Evolutionary conservation across 768 basidiomycete species (phyloP).

Genomic region (Naematelia aurantialba): DNA sequence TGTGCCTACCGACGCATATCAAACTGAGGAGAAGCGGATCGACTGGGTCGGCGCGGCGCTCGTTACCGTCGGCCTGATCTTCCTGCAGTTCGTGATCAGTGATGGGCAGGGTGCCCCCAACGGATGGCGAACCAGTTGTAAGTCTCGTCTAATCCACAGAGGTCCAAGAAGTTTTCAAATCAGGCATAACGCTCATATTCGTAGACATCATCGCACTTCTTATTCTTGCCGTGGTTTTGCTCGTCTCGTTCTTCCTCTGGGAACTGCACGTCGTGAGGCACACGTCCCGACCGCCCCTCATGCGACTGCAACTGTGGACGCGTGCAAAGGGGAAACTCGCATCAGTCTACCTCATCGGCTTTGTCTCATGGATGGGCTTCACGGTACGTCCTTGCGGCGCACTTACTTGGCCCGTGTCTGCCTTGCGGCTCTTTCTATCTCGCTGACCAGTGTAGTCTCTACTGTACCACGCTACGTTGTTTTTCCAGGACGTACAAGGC

Average conservation of each 20-base stretch:
- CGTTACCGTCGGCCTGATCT: slow-evolving; percentile 62
- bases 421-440: neutral
- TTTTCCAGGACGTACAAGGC: slow-evolving; percentile 28
- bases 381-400: slow-evolving; percentile 20
- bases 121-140: slow-evolving; percentile 63
- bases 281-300: slow-evolving; percentile 37
- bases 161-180: neutral
- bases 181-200: neutral
- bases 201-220: slow-evolving; percentile 70
- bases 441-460: slow-evolving; percentile 19
- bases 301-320: slow-evolving; percentile 45
- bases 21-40: slow-evolving; percentile 51
- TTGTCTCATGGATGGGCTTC: slow-evolving; percentile 39
- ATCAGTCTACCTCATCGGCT: slow-evolving; percentile 37
- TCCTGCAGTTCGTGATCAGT: slow-evolving; percentile 70
- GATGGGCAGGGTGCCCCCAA: slow-evolving; percentile 61
- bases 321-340: slow-evolving; percentile 41
- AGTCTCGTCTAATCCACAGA: slow-evolving; percentile 25
- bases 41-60: slow-evolving; percentile 76
- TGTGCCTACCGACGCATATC: slow-evolving; percentile 60
- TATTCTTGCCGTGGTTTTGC: slow-evolving; percentile 60
- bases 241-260: slow-evolving; percentile 63
- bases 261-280: slow-evolving; percentile 60
- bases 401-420: neutral
- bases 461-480: slow-evolving; percentile 32